Evolutionary conservation across 2,329 filamentous ascomycete species (phyloP).

Genomic region (Elsinoe ampelina): DNA sequence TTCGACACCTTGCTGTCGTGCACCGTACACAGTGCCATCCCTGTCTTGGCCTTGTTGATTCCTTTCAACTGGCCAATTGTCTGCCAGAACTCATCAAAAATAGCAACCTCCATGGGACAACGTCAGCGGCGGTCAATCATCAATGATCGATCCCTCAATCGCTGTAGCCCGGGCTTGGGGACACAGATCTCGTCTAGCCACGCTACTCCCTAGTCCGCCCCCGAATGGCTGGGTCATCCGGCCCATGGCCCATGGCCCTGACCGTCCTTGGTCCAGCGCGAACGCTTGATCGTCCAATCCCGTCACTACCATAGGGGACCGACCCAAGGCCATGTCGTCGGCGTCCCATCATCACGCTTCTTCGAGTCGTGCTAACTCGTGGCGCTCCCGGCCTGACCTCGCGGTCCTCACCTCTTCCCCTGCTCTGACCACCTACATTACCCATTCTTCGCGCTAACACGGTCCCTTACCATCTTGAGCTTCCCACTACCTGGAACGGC

Average conservation of each 20-base stretch:
- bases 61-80: neutral
- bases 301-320: neutral
- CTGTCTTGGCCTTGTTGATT: neutral
- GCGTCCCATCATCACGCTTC: neutral
- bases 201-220: neutral
- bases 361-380: conserved; percentile 1
- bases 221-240: conserved; percentile 9
- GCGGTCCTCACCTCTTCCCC: neutral
- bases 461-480: neutral
- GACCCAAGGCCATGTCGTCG: conserved; percentile 9
- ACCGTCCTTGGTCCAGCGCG: neutral
- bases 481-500: conserved; percentile 8
- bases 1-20: neutral
- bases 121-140: neutral
- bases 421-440: conserved; percentile 8
- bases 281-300: conserved; percentile 1
- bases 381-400: neutral
- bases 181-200: conserved; percentile 1
- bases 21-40: neutral
- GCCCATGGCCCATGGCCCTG: neutral
- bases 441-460: conserved; percentile 8
- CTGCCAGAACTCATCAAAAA: neutral
- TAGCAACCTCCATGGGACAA: neutral
- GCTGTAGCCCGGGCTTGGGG: neutral
- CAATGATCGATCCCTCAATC: no score